These are phyloP conservation scores for Arctostaphylos glauca DNA, from an alignment of 148 eudicot species.

Conservation along the genomic window DNA sequence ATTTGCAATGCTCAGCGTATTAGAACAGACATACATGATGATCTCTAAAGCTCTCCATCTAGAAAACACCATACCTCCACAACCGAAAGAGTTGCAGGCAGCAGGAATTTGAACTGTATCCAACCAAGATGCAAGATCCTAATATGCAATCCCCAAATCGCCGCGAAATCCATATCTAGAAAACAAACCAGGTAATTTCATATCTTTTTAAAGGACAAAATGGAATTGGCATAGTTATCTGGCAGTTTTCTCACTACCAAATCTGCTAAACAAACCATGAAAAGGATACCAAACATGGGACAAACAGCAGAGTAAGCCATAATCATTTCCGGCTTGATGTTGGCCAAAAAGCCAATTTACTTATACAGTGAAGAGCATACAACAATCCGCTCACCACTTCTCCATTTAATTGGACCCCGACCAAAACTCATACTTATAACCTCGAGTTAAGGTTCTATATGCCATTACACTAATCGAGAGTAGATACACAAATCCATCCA, in stretches of 20 bases:
- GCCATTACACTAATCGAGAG: background rate
- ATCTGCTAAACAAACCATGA: slow-evolving; percentile 16
- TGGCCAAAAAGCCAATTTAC: background rate
- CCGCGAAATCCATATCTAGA: slow-evolving; percentile 76
- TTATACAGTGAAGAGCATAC: background rate
- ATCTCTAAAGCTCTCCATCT: slow-evolving; percentile 55
- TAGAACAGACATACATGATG: slow-evolving; percentile 45
- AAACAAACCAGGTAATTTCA: slow-evolving; percentile 51
- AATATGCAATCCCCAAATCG: slow-evolving; percentile 66
- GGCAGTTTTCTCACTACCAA: slow-evolving; percentile 7
- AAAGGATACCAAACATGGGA: background rate
- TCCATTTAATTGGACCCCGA: background rate
- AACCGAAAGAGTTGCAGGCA: slow-evolving; percentile 64
- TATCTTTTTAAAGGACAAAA: slow-evolving; percentile 22
- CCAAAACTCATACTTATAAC: background rate
- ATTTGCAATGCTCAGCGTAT: slow-evolving; percentile 50
- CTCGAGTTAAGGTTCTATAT: background rate
- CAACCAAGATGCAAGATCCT: slow-evolving; percentile 78
- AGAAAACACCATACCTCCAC: slow-evolving; percentile 67
- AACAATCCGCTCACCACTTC: background rate
- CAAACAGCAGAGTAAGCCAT: background rate
- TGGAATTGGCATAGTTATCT: slow-evolving; percentile 9
- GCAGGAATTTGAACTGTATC: slow-evolving; percentile 53
- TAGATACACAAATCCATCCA: background rate
- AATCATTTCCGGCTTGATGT: slow-evolving; percentile 3